phyloP scores from a whole-genome alignment of 768 basidiomycete genomes.

The Podaxis sp. region DNA sequence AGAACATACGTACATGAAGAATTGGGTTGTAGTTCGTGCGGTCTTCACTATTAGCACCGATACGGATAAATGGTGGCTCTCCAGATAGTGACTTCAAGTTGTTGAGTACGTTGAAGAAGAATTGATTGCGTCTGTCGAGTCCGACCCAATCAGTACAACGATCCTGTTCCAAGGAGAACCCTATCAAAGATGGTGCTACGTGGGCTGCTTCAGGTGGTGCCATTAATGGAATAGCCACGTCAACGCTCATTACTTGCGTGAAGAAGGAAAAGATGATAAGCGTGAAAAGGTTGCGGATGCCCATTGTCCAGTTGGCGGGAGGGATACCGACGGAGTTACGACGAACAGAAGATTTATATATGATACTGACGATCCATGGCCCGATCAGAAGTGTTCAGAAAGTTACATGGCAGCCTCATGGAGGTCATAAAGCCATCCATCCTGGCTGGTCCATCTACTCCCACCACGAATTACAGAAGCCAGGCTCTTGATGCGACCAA shows the following conservation, averaged over 20 bases:
- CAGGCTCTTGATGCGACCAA: neutral
- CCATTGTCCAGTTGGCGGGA: neutral
- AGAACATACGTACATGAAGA: conserved; percentile 33
- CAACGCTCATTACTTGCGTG: conserved; percentile 14
- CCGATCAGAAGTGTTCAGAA: neutral
- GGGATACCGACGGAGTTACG: neutral
- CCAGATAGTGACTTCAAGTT: conserved; percentile 53
- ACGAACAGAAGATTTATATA: neutral
- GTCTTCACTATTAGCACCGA: conserved; percentile 56
- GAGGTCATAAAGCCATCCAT: neutral
- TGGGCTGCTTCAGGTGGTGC: conserved; percentile 30
- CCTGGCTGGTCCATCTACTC: neutral
- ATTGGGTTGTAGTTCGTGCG: conserved; percentile 50
- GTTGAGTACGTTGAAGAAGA: conserved; percentile 55
- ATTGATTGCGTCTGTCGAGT: conserved; percentile 44
- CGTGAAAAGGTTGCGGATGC: neutral
- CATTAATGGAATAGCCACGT: conserved; percentile 36
- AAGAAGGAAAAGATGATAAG: conserved; percentile 8
- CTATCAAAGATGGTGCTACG: conserved; percentile 46
- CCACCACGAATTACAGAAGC: conserved; percentile 4
- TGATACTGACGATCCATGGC: neutral
- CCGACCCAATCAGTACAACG: conserved; percentile 69
- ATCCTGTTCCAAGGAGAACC: conserved; percentile 69
- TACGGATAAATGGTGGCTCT: conserved; percentile 49
- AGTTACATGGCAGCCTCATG: conserved; percentile 8